These are phyloP conservation scores for Picea sitchensis DNA, from an alignment of 75 land plant species.

Conservation along the genomic window DNA sequence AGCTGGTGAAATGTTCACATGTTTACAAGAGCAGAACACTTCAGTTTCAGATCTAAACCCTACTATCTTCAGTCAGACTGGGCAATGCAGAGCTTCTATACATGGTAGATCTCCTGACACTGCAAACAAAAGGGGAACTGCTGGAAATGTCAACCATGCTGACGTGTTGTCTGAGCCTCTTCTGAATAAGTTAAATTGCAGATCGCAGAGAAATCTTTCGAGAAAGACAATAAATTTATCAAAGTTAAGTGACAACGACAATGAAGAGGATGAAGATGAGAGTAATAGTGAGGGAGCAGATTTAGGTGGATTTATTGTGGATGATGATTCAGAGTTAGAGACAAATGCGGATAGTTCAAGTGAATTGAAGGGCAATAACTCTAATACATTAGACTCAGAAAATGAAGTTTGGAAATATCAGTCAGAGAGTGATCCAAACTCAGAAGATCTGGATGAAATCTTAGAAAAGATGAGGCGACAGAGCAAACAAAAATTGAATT, in stretches of 20 bases:
- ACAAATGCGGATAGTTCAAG: not conserved
- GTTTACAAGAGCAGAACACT: not conserved
- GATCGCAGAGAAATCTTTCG: not conserved
- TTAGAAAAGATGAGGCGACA: slow-evolving; percentile 10
- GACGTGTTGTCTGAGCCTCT: not conserved
- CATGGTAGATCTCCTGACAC: not conserved
- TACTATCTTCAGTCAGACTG: not conserved
- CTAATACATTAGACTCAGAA: slow-evolving; percentile 7
- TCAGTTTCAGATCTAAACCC: not conserved
- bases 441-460: slow-evolving; percentile 12
- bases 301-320: slow-evolving; percentile 38
- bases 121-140: not conserved
- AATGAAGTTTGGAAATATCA: not conserved
- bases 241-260: slow-evolving; percentile 25
- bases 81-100: not conserved
- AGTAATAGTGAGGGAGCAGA: slow-evolving; percentile 24
- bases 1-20: not conserved
- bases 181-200: not conserved
- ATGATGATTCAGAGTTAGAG: slow-evolving; percentile 13
- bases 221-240: not conserved
- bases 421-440: slow-evolving; percentile 3
- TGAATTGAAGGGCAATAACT: not conserved
- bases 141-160: not conserved
- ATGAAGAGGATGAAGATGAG: slow-evolving; percentile 20
- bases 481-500: slow-evolving; percentile 9